Conservation (phyloP, 2,329 filamentous ascomycete genomes). For the Alternaria gansuensis region DNA sequence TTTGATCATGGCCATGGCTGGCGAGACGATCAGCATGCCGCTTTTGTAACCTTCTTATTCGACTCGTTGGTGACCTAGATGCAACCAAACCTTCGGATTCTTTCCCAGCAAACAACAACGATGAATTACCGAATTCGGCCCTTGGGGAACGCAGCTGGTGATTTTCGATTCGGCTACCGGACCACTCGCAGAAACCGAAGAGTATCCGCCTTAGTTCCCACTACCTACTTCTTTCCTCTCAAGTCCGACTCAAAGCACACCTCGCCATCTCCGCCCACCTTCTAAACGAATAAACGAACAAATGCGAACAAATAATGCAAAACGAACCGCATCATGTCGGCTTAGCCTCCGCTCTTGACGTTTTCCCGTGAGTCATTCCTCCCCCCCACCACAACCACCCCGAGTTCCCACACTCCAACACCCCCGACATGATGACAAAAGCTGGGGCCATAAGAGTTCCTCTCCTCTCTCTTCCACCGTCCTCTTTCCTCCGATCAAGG, state of each 20-base stretch:
- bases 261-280: not conserved
- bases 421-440: slow-evolving; percentile 40
- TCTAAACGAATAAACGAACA: no score
- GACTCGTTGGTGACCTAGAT: slow-evolving; percentile 9
- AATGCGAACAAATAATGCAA: not conserved
- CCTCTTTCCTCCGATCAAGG: no score
- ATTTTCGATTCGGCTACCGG: not conserved
- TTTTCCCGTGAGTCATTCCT: slow-evolving; percentile 2
- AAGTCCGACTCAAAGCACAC: not conserved
- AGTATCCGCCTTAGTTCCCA: not conserved
- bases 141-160: not conserved
- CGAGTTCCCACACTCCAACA: no score
- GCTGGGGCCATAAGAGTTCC: slow-evolving; percentile 49
- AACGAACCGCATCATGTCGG: not conserved
- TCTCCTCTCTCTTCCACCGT: slow-evolving; percentile 15
- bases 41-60: not conserved
- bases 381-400: no score
- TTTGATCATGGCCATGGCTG: no score
- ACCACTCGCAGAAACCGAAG: not conserved
- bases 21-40: no score
- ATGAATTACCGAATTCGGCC: not conserved
- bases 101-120: not conserved
- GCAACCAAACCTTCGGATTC: slow-evolving; percentile 8
- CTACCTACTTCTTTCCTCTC: not conserved
- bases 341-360: not conserved